Percentiles rank a stretch among this genome's conserved stretches.
Evolutionary conservation across 805 yeast genomes (phyloP).

Genomic region (Saccharomycopsis capsularis): DNA sequence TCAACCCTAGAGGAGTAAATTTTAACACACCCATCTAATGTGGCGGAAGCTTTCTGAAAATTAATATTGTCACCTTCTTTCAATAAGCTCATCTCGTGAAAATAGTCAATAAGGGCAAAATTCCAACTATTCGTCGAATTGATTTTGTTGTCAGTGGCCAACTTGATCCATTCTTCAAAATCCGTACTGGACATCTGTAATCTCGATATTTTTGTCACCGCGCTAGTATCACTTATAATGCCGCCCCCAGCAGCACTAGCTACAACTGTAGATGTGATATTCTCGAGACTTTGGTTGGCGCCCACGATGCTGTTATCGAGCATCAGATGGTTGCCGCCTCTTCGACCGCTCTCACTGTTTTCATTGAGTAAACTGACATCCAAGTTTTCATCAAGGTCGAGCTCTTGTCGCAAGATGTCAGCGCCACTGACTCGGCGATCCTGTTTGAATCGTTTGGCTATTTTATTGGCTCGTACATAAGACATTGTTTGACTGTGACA

Average conservation of each 20-base stretch:
- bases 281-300: background rate
- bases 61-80: constrained; percentile 74
- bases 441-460: constrained; percentile 21
- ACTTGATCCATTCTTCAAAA: constrained; percentile 74
- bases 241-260: background rate
- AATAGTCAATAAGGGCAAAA: constrained; percentile 84
- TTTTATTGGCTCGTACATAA: constrained; percentile 14
- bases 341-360: constrained; percentile 2
- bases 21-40: constrained; percentile 91
- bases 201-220: constrained; percentile 30
- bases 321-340: constrained; percentile 2
- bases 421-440: constrained; percentile 30
- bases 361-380: constrained; percentile 13
- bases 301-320: background rate
- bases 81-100: constrained; percentile 71
- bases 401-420: constrained; percentile 28
- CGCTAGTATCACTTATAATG: constrained; percentile 23
- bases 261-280: background rate
- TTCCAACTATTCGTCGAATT: constrained; percentile 85
- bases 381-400: constrained; percentile 19
- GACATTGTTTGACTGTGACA: too few species aligned
- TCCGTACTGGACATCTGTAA: constrained; percentile 34
- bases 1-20: constrained; percentile 88
- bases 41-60: constrained; percentile 85
- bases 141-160: constrained; percentile 80